Conservation (phyloP, 2,329 filamentous ascomycete species). For the Pyricularia grisea region DNA sequence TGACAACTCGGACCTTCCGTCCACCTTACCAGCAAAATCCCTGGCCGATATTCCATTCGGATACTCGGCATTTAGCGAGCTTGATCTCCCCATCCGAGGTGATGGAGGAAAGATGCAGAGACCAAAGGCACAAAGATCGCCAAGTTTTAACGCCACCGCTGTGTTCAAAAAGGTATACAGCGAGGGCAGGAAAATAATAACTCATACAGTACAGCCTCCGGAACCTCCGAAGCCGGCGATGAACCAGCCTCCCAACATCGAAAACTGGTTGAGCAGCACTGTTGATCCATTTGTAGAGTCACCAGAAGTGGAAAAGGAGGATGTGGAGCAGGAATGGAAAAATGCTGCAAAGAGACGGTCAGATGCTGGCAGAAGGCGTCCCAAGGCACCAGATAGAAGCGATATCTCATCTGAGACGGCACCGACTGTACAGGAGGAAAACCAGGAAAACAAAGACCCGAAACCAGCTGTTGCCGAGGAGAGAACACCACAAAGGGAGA, state of each 20-base stretch:
- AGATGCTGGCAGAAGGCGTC: background rate
- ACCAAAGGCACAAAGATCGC: conserved; percentile 39
- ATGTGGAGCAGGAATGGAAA: conserved; percentile 25
- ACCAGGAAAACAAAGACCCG: conserved; percentile 8
- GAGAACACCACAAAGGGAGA: conserved; percentile 16
- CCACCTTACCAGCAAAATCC: conserved; percentile 37
- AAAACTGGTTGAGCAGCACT: conserved; percentile 55
- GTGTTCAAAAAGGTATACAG: conserved; percentile 56
- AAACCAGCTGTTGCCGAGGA: conserved; percentile 14
- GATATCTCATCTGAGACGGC: conserved; percentile 8
- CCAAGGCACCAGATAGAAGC: conserved; percentile 12
- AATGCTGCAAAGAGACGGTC: conserved; percentile 18
- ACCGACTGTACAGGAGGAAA: conserved; percentile 8
- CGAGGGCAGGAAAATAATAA: conserved; percentile 56
- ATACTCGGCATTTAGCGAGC: conserved; percentile 56
- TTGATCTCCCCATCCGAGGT: conserved; percentile 44
- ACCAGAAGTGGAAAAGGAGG: conserved; percentile 19
- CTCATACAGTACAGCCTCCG: conserved; percentile 42
- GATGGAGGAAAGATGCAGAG: conserved; percentile 32
- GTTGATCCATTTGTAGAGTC: conserved; percentile 52
- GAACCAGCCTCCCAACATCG: conserved; percentile 54
- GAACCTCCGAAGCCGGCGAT: conserved; percentile 35
- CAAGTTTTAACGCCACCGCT: conserved; percentile 50
- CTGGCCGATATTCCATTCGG: conserved; percentile 54
- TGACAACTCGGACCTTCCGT: conserved; percentile 24